These are phyloP conservation scores for Candida quercuum DNA, from an alignment of 805 yeast genomes.

Conservation along the genomic window DNA sequence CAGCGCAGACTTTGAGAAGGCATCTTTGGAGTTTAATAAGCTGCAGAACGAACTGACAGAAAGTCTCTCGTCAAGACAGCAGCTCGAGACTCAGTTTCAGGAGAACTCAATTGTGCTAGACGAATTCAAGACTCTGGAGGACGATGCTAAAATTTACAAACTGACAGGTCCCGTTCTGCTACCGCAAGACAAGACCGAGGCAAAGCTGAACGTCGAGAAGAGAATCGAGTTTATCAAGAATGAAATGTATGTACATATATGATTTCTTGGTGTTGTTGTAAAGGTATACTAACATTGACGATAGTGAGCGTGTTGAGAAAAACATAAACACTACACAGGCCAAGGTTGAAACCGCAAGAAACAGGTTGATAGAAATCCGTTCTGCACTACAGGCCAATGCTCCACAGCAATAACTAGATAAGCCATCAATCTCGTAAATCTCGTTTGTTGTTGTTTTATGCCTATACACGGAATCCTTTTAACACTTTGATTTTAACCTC, in stretches of 20 bases:
- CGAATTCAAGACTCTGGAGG: conserved; percentile 65
- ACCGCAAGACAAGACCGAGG: conserved; percentile 84
- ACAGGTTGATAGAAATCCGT: conserved; percentile 44
- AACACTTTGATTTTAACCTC: conserved; percentile 51
- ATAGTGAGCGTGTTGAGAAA: conserved; percentile 57
- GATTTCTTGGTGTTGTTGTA: not conserved
- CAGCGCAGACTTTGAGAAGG: conserved; percentile 35
- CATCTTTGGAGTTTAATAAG: conserved; percentile 39
- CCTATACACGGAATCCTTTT: too few species aligned
- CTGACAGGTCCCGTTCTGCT: conserved; percentile 87
- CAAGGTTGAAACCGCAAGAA: conserved; percentile 55
- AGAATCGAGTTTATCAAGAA: conserved; percentile 81
- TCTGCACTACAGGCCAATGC: conserved; percentile 17
- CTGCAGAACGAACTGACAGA: conserved; percentile 44
- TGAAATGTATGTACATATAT: conserved; percentile 48
- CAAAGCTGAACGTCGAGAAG: conserved; percentile 77
- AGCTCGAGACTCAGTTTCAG: conserved; percentile 88
- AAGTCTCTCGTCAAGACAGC: conserved; percentile 68
- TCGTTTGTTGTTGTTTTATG: too few species aligned
- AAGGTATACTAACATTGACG: conserved; percentile 1
- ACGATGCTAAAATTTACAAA: conserved; percentile 76
- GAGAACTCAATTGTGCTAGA: conserved; percentile 86
- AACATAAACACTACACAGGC: conserved; percentile 54
- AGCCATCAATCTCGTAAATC: too few species aligned
- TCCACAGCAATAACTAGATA: too few species aligned